Conservation (phyloP, 2,329 filamentous ascomycete genomes). For the Aschersonia sp. region DNA sequence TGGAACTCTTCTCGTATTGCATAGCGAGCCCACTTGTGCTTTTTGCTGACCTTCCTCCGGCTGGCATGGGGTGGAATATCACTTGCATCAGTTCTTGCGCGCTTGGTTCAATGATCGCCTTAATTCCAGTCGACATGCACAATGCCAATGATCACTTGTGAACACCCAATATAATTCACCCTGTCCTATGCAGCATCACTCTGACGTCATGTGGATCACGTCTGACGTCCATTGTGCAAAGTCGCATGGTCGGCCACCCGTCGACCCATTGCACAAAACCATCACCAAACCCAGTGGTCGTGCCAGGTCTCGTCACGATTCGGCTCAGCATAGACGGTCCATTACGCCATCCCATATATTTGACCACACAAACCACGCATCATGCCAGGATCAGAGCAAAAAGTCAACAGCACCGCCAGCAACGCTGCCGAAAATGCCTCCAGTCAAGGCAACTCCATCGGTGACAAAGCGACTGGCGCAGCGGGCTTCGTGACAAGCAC, state of each 20-base stretch:
- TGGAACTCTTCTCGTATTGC: too few relatives aligned
- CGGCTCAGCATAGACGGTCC: not conserved
- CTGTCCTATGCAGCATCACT: not conserved
- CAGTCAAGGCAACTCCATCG: constrained; percentile 10
- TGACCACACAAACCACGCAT: not conserved
- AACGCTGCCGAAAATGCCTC: constrained; percentile 2
- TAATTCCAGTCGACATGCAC: too few relatives aligned
- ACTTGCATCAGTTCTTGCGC: too few relatives aligned
- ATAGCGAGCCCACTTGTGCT: not conserved
- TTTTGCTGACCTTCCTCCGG: not conserved
- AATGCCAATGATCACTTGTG: too few relatives aligned
- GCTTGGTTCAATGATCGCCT: too few relatives aligned
- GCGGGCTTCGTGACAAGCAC: constrained; percentile 24
- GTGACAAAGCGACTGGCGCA: constrained; percentile 18
- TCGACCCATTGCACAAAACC: too few relatives aligned
- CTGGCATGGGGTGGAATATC: not conserved
- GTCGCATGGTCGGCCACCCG: too few relatives aligned
- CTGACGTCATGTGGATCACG: constrained; percentile 4
- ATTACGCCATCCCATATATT: not conserved
- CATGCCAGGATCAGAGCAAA: constrained; percentile 2
- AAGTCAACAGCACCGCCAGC: constrained; percentile 1
- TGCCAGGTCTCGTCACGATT: too few relatives aligned
- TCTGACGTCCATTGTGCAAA: not conserved
- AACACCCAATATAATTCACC: too few relatives aligned
- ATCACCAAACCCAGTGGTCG: too few relatives aligned